phyloP scores from a whole-genome alignment of 2,329 filamentous ascomycete genomes.

The Aspergillus spinulosporus region DNA sequence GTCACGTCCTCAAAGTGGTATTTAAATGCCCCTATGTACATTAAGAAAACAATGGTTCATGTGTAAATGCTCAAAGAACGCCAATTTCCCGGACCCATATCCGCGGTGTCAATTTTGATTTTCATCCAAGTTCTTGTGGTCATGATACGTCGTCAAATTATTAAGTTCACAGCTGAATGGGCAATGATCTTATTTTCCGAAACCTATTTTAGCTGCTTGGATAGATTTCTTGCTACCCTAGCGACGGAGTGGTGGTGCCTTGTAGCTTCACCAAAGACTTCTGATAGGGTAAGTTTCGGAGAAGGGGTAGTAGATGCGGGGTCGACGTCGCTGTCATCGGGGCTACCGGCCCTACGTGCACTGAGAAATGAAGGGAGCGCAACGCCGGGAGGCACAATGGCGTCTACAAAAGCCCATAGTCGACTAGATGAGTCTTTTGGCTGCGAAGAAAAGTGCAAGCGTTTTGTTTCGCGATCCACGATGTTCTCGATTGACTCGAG shows the following conservation, averaged over 20 bases:
- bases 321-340: background rate
- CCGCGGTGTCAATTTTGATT: background rate
- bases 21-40: background rate
- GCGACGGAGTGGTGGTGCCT: conserved; percentile 32
- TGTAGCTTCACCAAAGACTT: conserved; percentile 28
- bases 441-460: background rate
- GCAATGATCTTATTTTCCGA: conserved; percentile 19
- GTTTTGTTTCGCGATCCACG: conserved; percentile 25
- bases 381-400: conserved; percentile 10
- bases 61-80: background rate
- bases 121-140: background rate
- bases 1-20: background rate
- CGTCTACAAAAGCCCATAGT: conserved; percentile 10
- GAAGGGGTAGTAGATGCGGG: background rate
- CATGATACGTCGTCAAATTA: background rate
- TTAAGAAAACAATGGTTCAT: background rate
- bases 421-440: conserved; percentile 1
- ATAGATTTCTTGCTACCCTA: conserved; percentile 28
- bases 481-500: conserved; percentile 37
- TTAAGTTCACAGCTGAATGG: background rate
- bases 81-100: background rate
- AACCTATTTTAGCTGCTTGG: conserved; percentile 25
- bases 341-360: background rate
- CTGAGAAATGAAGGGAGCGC: conserved; percentile 13
- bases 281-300: conserved; percentile 10